These are phyloP conservation scores for Pilasporangium apinafurcum DNA, from an alignment of 352 stramenopile genomes.

Conservation along the genomic window DNA sequence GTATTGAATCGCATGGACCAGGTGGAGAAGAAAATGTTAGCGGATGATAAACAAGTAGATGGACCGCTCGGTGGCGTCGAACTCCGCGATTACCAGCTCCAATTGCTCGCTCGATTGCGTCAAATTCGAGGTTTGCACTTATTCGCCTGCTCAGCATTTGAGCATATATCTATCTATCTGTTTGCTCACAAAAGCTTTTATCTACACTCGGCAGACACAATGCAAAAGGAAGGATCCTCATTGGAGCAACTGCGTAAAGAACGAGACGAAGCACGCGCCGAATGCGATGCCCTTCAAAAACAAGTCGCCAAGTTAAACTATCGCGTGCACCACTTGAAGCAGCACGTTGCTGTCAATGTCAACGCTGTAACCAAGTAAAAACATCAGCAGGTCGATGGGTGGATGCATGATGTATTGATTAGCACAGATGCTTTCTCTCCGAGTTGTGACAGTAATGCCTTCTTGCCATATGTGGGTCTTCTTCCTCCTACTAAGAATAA, in stretches of 20 bases:
- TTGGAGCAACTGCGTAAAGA: constrained; percentile 57
- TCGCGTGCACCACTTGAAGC: constrained; percentile 67
- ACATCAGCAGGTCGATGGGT: neutral
- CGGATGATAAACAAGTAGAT: constrained; percentile 26
- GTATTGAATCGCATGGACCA: constrained; percentile 38
- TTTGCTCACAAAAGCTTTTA: neutral
- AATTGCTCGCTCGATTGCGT: constrained; percentile 54
- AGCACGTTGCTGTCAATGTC: constrained; percentile 46
- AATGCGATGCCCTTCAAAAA: constrained; percentile 58
- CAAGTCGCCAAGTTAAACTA: constrained; percentile 80
- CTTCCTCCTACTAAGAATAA: too few species aligned
- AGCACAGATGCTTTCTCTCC: too few species aligned
- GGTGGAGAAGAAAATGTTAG: constrained; percentile 36
- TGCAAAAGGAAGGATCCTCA: constrained; percentile 53
- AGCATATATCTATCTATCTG: neutral
- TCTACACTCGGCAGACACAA: constrained; percentile 29
- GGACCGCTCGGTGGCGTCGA: constrained; percentile 53
- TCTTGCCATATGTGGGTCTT: too few species aligned
- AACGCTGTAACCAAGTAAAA: constrained; percentile 11
- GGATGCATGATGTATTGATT: too few species aligned
- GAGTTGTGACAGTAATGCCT: too few species aligned
- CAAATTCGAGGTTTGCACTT: constrained; percentile 35
- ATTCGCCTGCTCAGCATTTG: neutral
- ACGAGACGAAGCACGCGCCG: constrained; percentile 42
- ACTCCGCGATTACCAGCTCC: constrained; percentile 60